Evolutionary conservation across 2,329 filamentous ascomycete species (phyloP).

Genomic region (Botrytis porri): DNA sequence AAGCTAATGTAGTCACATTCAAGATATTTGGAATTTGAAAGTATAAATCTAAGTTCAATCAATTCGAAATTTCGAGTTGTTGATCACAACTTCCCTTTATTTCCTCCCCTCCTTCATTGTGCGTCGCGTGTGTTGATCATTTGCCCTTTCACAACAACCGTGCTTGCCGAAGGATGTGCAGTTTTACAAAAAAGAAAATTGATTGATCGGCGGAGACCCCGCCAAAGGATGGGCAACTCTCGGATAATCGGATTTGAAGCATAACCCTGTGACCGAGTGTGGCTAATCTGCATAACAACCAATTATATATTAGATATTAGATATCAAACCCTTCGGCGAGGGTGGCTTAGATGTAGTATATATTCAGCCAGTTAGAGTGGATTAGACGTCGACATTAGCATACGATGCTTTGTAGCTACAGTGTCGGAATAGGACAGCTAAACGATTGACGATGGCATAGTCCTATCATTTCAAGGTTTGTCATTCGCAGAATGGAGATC

Average conservation of each 20-base stretch:
- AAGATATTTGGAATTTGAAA: constrained; percentile 2
- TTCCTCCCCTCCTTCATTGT: background rate
- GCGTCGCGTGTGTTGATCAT: constrained; percentile 1
- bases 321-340: background rate
- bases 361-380: background rate
- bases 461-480: background rate
- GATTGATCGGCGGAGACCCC: constrained; percentile 3
- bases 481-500: background rate
- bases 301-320: background rate
- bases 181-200: background rate
- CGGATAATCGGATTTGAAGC: background rate
- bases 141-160: background rate
- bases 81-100: background rate
- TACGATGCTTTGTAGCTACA: background rate
- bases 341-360: background rate
- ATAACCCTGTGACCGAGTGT: background rate
- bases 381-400: constrained; percentile 1
- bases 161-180: constrained; percentile 13
- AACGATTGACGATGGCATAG: background rate
- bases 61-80: background rate
- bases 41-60: background rate
- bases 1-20: background rate
- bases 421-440: background rate
- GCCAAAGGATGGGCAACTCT: background rate
- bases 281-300: background rate